Evolutionary conservation across 192 early-diverging fungal species (phyloP), one percentile per base, ranked within the genome.

Genomic region (Coemansia sp.): DNA sequence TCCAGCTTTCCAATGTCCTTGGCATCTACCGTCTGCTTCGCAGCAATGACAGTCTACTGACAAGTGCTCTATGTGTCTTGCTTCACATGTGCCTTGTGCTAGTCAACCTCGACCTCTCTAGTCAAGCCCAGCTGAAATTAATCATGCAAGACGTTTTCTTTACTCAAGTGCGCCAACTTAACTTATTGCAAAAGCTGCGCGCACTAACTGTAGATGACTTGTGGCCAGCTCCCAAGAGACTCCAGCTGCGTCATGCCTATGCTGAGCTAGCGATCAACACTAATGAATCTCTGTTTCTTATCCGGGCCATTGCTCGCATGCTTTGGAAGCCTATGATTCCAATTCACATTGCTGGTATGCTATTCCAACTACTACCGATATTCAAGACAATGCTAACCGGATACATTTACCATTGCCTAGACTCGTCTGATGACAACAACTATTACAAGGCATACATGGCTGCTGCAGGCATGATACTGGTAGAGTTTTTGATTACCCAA

Each of bases 321-420:
- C 38, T 73, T 1, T 80, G 78, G 78, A 63, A 70, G 30, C 78
- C 78, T 11, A 33, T 75, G 58, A 49, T 80, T 2, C 78, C 78
- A 3, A 30, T 80, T 4, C 68, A 63, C 14, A 37, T 72, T 1
- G n/a, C 70, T 3, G 33, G 50, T 3, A 57, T 61, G n/a, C 0
- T 75, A 13, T 17, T 67, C 3, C 58, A 69, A 37, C 38, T 44
- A 3, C 28, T 66, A 1, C 30, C 28, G 9, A 61, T 76, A 10
- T 28, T 35, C 3, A 26, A 40, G 16, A 43, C 47, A 13, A 39
- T 60, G 6, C 6, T 73, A 16, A 57, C 52, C n/a, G 43, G 63
- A 2, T 63, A 63, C 2, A 49, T 81, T 40, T 52, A 73, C 23
- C 67, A 73, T 38, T 67, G 67, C 28, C 50, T 81, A n/a, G 78